Evolutionary conservation across 2,329 filamentous ascomycete genomes (phyloP).

Genomic region (Ilyonectria sp.): DNA sequence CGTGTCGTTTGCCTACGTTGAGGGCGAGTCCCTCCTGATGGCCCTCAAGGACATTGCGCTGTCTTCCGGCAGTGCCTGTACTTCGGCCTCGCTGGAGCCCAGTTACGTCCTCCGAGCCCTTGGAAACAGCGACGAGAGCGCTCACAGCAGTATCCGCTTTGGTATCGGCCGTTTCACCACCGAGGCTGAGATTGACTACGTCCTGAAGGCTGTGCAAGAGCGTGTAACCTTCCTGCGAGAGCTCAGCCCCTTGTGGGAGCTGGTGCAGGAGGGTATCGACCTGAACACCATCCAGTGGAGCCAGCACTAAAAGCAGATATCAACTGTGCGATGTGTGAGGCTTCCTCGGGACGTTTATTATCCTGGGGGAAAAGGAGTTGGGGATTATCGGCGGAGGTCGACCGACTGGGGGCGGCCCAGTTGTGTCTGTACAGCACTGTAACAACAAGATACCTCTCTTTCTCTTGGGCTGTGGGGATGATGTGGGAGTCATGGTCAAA

Average conservation of each 20-base stretch:
- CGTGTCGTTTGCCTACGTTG: slow-evolving; percentile 97
- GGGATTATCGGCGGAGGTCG: slow-evolving; percentile 27
- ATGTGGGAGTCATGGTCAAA: slow-evolving; percentile 43
- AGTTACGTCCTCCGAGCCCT: slow-evolving; percentile 96
- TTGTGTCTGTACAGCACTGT: slow-evolving; percentile 53
- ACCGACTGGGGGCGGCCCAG: slow-evolving; percentile 41
- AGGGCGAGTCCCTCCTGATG: slow-evolving; percentile 98
- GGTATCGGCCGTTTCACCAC: slow-evolving; percentile 98
- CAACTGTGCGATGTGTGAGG: background rate
- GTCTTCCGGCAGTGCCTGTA: slow-evolving; percentile 97
- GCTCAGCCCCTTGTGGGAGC: slow-evolving; percentile 95
- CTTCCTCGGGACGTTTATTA: slow-evolving; percentile 1
- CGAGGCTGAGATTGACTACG: slow-evolving; percentile 95
- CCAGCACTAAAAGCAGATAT: slow-evolving; percentile 77
- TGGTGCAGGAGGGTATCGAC: slow-evolving; percentile 97
- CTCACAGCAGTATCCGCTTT: slow-evolving; percentile 97
- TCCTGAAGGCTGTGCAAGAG: slow-evolving; percentile 92
- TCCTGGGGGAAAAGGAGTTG: slow-evolving; percentile 16
- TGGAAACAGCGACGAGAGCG: slow-evolving; percentile 96
- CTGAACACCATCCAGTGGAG: slow-evolving; percentile 98
- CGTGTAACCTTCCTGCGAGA: slow-evolving; percentile 94
- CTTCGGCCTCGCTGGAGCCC: slow-evolving; percentile 94
- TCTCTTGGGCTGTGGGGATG: slow-evolving; percentile 44
- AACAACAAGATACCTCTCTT: slow-evolving; percentile 54
- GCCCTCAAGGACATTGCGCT: slow-evolving; percentile 97